Evolutionary conservation across 768 basidiomycete species (phyloP), one percentile per base, ranked within the genome.

Genomic region (Leucosporidium yakuticum): DNA sequence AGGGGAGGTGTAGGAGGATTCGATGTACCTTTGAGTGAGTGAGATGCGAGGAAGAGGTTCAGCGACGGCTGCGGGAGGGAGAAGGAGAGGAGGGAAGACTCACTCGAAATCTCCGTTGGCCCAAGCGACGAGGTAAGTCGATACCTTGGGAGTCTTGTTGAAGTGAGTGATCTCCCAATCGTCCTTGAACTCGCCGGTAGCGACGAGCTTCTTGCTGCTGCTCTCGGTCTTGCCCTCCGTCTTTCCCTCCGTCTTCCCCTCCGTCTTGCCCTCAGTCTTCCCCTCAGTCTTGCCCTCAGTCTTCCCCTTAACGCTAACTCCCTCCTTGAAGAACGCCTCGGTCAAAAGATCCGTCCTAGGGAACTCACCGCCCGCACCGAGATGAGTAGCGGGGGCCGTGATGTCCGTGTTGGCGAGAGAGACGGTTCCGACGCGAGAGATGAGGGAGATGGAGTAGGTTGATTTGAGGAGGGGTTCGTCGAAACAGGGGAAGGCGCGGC

Each of bases 391-490:
- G 2, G 39, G 39, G n/a, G 85, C 86, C 60, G 82, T 77, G 23
- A 83, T 85, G 25, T 90, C 83, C 90, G 92, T 95, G 80, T 97
- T 98, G 80, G 86, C 87, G 69, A 98, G 80, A 77, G 84, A 89
- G 76, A 86, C 85, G 6, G 89, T 88, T 69, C 85, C 84, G 14
- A 80, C 81, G 68, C 86, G 85, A n/a, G 91, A 90, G 74, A 82
- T 64, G 60, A 75, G 70, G 8, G 71, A 65, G 62, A 77, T 49
- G 36, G 58, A 75, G 76, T 88, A 90, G 4, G 87, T 91, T 0
- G 92, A 88, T 78, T 97, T 97, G 73, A 94, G 82, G 48, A 85
- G 82, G 21, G 94, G 95, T 76, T 96, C 93, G 76, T 96, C 94
- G 90, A 90, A 95, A 80, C 88, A 90, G 32, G 90, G 90, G 76